Base-by-base conservation (phyloP, 148 eudicot genomes). In the Vaccinium darrowii region DNA sequence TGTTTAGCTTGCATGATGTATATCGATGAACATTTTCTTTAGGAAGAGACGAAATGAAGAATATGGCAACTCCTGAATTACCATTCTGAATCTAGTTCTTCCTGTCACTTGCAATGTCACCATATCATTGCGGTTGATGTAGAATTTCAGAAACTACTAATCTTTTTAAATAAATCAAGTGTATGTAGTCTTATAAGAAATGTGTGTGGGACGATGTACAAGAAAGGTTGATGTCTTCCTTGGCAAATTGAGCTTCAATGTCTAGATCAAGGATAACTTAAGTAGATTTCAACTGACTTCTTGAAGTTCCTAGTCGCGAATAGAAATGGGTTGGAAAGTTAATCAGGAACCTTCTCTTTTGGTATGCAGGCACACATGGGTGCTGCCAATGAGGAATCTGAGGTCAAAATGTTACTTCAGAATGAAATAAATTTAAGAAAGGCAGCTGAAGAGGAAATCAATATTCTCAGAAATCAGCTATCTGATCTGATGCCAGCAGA, bases 391-490 rank as follows among this genome's bases (percentile, higher is more conserved):
- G 90, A 84, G 80, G 91, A 92, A 82, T 86, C 90, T 87, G 95
- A 90, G 80, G 63, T 93, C 77, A 89, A 86, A 84, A 87, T 71
- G 86, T 86, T 90, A 88, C 95, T 94, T 87, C 92, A 91, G 82
- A 91, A 87, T 85, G 99, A 94, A 88, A 92, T 83, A 76, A 86
- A 84, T 83, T 16, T 88, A 69, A 90, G 92, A 85, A 87, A 90
- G 88, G 89, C 92, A 85, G 92, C 94, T 76, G 97, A 96, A 91
- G 93, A 88, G 39, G 96, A 96, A 81, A 84, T 90, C 33, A 83
- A 85, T 69, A 86, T 89, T 91, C 94, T 96, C 80, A 88, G 85
- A 87, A 88, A 85, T 89, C 94, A 94, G 87, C 87, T 94, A 75
- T 62, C 76, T 81, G 21, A 80, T 72, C 57, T 80, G 53, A 49